phyloP scores from a whole-genome alignment of 306 rosid genomes.

The Dalbergia oliveri region DNA sequence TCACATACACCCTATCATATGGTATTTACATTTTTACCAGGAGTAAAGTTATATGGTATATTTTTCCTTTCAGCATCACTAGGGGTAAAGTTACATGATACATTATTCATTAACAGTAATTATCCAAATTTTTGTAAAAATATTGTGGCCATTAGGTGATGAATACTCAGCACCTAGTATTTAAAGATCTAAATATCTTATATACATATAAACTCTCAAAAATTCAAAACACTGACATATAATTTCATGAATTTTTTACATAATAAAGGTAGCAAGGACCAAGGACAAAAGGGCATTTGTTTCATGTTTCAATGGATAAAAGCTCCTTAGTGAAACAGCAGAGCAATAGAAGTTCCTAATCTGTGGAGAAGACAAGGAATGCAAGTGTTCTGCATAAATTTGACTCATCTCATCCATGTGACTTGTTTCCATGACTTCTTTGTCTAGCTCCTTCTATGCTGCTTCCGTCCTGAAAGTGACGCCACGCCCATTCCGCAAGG shows the following conservation, averaged over 20 bases:
- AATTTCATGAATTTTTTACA: background rate
- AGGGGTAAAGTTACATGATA: too few relatives aligned
- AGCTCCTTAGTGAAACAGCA: too few relatives aligned
- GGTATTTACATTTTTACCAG: too few relatives aligned
- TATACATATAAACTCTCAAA: background rate
- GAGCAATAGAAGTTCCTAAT: too few relatives aligned
- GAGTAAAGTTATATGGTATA: too few relatives aligned
- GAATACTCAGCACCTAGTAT: background rate
- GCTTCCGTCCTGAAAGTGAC: slow-evolving; percentile 50
- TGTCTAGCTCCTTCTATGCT: slow-evolving; percentile 62
- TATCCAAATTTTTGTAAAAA: too few relatives aligned
- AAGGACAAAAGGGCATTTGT: background rate
- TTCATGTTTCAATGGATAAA: too few relatives aligned
- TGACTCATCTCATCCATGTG: slow-evolving; percentile 63
- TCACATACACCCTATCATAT: too few relatives aligned
- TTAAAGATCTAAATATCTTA: background rate
- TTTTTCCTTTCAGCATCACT: too few relatives aligned
- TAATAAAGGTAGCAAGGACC: background rate
- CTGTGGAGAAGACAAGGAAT: too few relatives aligned
- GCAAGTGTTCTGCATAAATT: too few relatives aligned
- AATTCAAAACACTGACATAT: background rate
- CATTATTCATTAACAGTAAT: too few relatives aligned
- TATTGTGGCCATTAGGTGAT: background rate
- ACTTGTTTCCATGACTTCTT: slow-evolving; percentile 57
- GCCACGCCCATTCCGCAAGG: slow-evolving; percentile 79